These are phyloP conservation scores for Serendipita vermifera DNA, from an alignment of 768 basidiomycete species.

Conservation along the genomic window DNA sequence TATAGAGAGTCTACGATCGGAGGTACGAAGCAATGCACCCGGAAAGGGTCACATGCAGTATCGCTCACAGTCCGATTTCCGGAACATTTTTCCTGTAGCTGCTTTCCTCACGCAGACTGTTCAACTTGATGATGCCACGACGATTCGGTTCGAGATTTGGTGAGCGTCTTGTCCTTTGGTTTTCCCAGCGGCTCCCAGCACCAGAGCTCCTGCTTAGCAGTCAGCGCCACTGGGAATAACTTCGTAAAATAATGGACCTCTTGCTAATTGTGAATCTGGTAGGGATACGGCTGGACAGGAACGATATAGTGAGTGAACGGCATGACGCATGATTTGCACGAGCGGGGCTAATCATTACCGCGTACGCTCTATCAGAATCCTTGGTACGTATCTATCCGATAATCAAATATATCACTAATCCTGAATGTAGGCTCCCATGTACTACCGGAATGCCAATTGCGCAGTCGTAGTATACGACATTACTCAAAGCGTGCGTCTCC, in stretches of 20 bases:
- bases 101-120: constrained; percentile 99
- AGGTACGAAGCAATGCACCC: constrained; percentile 34
- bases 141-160: constrained; percentile 99
- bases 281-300: constrained; percentile 97
- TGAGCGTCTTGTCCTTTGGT: constrained; percentile 28
- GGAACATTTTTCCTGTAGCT: no score
- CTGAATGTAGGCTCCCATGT: constrained; percentile 90
- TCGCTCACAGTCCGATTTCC: no score
- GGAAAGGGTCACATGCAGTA: not conserved
- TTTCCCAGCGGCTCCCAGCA: not conserved
- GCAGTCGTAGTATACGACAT: constrained; percentile 96
- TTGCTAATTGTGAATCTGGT: not conserved
- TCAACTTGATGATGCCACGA: constrained; percentile 72
- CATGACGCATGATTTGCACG: constrained; percentile 8
- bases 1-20: constrained; percentile 92
- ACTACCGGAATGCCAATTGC: constrained; percentile 89
- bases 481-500: constrained; percentile 45
- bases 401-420: no score
- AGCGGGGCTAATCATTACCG: constrained; percentile 9
- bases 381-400: no score
- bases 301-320: constrained; percentile 46
- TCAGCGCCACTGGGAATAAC: not conserved
- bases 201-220: not conserved
- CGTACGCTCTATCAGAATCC: constrained; percentile 24
- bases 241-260: constrained; percentile 12